Conservation (phyloP, 371 early-diverging fungal genomes). For the Gilbertella persicaria region DNA sequence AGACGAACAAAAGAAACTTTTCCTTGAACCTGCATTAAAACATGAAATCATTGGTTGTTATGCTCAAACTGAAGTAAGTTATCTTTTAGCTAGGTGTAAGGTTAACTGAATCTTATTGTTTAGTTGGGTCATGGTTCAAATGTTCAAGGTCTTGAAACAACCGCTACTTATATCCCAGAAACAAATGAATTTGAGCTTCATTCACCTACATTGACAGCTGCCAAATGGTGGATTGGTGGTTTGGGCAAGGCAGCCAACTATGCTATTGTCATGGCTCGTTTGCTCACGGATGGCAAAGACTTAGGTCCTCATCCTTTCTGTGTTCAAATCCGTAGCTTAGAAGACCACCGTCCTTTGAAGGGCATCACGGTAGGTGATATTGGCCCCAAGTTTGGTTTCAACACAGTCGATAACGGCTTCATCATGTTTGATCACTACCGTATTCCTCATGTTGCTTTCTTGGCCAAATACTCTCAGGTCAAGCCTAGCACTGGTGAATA, state of each 20-base stretch:
- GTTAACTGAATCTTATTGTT: constrained; percentile 1
- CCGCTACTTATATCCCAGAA: constrained; percentile 80
- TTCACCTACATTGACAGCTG: constrained; percentile 76
- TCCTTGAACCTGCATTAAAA: constrained; percentile 70
- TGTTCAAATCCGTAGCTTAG: constrained; percentile 82
- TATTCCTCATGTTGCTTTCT: constrained; percentile 78
- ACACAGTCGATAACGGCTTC: constrained; percentile 86
- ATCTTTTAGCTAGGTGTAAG: too few relatives aligned
- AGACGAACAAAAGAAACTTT: constrained; percentile 77
- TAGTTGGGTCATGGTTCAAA: constrained; percentile 80
- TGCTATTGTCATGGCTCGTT: constrained; percentile 85
- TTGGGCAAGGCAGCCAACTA: constrained; percentile 72
- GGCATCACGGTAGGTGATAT: constrained; percentile 92
- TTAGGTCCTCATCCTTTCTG: constrained; percentile 87
- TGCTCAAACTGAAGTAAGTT: constrained; percentile 74
- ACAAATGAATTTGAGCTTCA: constrained; percentile 86
- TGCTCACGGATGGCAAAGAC: constrained; percentile 77
- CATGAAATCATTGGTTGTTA: constrained; percentile 86
- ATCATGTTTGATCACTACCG: constrained; percentile 76
- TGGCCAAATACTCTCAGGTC: constrained; percentile 80
- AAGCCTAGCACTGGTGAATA: constrained; percentile 65
- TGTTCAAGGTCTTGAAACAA: constrained; percentile 86
- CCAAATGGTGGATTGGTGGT: constrained; percentile 94
- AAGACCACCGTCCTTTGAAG: constrained; percentile 72
- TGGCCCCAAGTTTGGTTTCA: constrained; percentile 88